These are phyloP conservation scores for Colletotrichum plurivorum DNA, from an alignment of 2,329 filamentous ascomycete species.

Conservation along the genomic window DNA sequence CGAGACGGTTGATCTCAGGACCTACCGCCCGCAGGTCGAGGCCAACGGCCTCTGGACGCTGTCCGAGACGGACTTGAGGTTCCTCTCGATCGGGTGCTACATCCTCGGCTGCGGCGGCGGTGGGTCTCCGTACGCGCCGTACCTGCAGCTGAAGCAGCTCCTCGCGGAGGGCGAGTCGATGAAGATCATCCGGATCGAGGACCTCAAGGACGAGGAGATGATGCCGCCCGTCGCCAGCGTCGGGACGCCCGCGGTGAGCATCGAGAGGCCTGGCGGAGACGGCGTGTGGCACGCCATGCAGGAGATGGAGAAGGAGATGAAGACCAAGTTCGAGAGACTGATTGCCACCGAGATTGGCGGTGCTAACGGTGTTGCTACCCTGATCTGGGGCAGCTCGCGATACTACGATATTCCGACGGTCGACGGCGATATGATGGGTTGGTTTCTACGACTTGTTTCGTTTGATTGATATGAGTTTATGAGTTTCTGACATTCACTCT, in stretches of 20 bases:
- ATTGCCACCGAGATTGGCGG: conserved; percentile 61
- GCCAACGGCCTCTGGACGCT: conserved; percentile 41
- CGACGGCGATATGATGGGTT: conserved; percentile 57
- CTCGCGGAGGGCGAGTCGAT: conserved; percentile 42
- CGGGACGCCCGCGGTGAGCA: conserved; percentile 43
- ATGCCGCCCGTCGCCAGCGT: conserved; percentile 43
- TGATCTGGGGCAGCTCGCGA: conserved; percentile 53
- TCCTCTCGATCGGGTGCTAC: conserved; percentile 45
- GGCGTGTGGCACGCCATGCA: conserved; percentile 39
- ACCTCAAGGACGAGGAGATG: conserved; percentile 42
- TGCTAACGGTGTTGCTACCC: conserved; percentile 62
- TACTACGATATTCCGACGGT: conserved; percentile 53
- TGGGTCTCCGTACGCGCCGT: conserved; percentile 44
- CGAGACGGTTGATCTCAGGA: conserved; percentile 22
- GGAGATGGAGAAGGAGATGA: conserved; percentile 33
- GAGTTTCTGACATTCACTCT: neutral
- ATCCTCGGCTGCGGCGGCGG: conserved; percentile 45
- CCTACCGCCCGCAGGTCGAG: conserved; percentile 33
- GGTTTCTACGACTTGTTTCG: conserved; percentile 41
- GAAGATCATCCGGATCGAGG: conserved; percentile 41
- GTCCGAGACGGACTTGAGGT: conserved; percentile 43
- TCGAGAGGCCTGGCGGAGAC: conserved; percentile 41
- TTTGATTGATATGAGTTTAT: neutral
- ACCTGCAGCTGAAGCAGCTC: conserved; percentile 41
- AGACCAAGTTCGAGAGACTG: conserved; percentile 35